Evolutionary conservation across 805 yeast genomes (phyloP).

Genomic region (Wickerhamomyces strasburgensis): DNA sequence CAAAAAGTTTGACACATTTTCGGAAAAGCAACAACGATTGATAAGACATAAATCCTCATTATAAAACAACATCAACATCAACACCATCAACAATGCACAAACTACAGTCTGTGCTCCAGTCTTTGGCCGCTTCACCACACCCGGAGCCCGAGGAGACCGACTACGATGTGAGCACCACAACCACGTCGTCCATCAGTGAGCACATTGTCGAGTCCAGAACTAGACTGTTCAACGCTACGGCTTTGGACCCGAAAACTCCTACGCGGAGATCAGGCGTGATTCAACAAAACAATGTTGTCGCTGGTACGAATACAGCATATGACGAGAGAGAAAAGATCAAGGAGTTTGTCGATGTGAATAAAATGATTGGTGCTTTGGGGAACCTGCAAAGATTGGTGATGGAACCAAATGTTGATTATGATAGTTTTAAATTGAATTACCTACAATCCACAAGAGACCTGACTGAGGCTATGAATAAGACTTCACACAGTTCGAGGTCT

Average conservation of each 20-base stretch:
- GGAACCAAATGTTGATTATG: conserved; percentile 4
- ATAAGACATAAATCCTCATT: background rate
- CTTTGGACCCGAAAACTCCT: background rate
- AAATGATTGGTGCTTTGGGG: conserved; percentile 7
- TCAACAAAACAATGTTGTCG: background rate
- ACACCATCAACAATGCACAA: background rate
- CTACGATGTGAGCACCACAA: conserved; percentile 9
- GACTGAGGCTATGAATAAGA: conserved; percentile 6
- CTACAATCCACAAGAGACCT: conserved; percentile 5
- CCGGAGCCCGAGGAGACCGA: conserved; percentile 13
- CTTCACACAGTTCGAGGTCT: background rate
- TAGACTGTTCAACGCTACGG: background rate
- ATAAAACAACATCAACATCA: background rate
- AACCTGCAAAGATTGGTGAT: conserved; percentile 8
- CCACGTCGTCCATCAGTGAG: conserved; percentile 8
- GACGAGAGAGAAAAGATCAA: conserved; percentile 5
- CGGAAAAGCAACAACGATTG: background rate
- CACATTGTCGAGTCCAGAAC: background rate
- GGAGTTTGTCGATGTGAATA: conserved; percentile 11
- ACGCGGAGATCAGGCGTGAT: background rate
- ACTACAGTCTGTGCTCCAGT: conserved; percentile 8
- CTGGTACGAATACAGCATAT: background rate
- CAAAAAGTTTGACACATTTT: background rate
- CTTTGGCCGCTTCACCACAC: conserved; percentile 9
- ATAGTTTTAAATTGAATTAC: conserved; percentile 5